Evolutionary conservation across 2,329 filamentous ascomycete genomes (phyloP).

Genomic region (Penicillium fuscoglaucum): DNA sequence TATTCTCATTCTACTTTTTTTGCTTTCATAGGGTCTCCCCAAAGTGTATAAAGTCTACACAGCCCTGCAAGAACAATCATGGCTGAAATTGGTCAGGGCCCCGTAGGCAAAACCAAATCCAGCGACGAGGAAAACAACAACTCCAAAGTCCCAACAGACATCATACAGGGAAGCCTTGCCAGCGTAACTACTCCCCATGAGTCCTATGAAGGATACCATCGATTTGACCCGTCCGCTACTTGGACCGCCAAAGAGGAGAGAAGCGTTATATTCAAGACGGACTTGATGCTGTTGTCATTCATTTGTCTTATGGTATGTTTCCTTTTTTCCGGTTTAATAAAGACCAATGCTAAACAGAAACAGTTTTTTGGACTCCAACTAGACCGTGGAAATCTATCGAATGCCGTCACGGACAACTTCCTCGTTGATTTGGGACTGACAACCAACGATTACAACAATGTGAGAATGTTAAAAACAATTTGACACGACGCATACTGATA

Average conservation of each 20-base stretch:
- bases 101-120: background rate
- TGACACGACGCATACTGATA: constrained; percentile 36
- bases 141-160: background rate
- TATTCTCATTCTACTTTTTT: background rate
- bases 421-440: constrained; percentile 43
- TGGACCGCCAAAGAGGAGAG: constrained; percentile 36
- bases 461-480: constrained; percentile 32
- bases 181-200: background rate
- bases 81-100: background rate
- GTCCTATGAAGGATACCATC: constrained; percentile 46
- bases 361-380: constrained; percentile 63
- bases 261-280: constrained; percentile 28
- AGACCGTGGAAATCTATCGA: constrained; percentile 59
- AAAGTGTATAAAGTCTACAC: background rate
- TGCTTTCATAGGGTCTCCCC: background rate
- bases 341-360: background rate
- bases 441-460: constrained; percentile 43
- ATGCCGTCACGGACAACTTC: constrained; percentile 60
- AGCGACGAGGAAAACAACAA: background rate
- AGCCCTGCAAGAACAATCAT: background rate
- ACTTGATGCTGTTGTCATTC: constrained; percentile 13
- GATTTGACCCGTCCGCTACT: constrained; percentile 41
- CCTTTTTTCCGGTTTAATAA: constrained; percentile 10
- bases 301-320: constrained; percentile 20
- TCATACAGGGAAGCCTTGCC: background rate